Evolutionary conservation across 2,329 filamentous ascomycete species (phyloP).

Genomic region (Penicillium sp.): DNA sequence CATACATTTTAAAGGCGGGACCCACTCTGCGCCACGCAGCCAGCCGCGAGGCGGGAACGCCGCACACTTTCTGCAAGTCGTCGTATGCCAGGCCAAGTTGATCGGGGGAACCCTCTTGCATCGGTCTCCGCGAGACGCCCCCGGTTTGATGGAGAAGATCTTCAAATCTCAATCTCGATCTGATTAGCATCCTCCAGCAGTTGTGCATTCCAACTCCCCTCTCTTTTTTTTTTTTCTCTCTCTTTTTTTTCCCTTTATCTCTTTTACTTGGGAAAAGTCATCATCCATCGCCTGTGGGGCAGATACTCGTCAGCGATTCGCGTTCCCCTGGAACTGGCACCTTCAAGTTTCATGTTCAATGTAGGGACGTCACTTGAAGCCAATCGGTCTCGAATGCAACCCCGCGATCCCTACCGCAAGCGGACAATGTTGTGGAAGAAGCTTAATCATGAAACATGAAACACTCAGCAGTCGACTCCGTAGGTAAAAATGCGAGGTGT

Average conservation of each 20-base stretch:
- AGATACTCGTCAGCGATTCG: constrained; percentile 17
- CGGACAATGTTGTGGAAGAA: background rate
- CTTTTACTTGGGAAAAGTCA: background rate
- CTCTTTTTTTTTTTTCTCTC: background rate
- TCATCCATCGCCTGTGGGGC: constrained; percentile 10
- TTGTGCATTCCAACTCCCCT: background rate
- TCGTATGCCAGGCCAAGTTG: background rate
- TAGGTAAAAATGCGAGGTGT: no score
- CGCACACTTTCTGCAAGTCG: background rate
- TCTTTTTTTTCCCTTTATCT: background rate
- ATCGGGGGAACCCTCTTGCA: background rate
- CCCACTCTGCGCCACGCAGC: background rate
- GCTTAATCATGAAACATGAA: background rate
- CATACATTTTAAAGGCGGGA: background rate
- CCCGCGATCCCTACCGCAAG: background rate
- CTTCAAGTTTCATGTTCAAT: constrained; percentile 7
- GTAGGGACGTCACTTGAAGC: background rate
- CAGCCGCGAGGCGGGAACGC: background rate
- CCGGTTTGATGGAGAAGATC: background rate
- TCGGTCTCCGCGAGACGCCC: background rate
- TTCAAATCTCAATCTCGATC: background rate
- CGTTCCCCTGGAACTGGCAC: constrained; percentile 3
- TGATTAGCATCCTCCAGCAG: background rate
- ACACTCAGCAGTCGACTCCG: no score
- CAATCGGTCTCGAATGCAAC: background rate